These are phyloP conservation scores for Karstenula rhodostoma DNA, from an alignment of 2,329 filamentous ascomycete species.

Conservation along the genomic window DNA sequence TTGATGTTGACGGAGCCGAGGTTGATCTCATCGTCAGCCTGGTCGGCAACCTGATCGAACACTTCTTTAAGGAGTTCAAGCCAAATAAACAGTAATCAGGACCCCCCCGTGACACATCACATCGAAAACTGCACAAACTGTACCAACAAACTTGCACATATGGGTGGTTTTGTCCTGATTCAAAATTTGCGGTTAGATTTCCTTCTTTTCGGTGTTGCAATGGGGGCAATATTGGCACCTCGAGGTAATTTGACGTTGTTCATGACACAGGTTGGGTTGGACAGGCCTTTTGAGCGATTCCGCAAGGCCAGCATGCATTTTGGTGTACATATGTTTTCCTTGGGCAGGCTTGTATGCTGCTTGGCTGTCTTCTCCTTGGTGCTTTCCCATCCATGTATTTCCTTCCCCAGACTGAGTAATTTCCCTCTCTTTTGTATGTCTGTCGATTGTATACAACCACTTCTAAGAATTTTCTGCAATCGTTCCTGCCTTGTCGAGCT, in stretches of 20 bases:
- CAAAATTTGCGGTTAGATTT: not conserved
- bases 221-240: not conserved
- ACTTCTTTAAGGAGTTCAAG: constrained; percentile 49
- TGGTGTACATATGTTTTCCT: not conserved
- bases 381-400: not conserved
- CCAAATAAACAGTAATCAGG: not conserved
- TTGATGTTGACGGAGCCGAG: constrained; percentile 66
- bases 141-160: not conserved
- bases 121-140: not conserved
- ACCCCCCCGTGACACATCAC: not conserved
- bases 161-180: not conserved
- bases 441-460: not conserved
- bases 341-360: not conserved
- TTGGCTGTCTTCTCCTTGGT: not conserved
- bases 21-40: constrained; percentile 64
- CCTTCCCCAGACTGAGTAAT: not conserved
- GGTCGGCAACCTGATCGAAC: constrained; percentile 60
- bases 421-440: not conserved
- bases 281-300: not conserved
- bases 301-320: not conserved
- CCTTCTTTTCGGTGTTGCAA: not conserved
- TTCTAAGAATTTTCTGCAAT: not conserved
- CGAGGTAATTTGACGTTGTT: not conserved
- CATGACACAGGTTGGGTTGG: not conserved
- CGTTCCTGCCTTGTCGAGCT: not conserved